Evolutionary conservation across 1,139 yeast genomes (phyloP), one percentile per base, ranked within the genome.

Genomic region (Lodderomyces beijingensis): DNA sequence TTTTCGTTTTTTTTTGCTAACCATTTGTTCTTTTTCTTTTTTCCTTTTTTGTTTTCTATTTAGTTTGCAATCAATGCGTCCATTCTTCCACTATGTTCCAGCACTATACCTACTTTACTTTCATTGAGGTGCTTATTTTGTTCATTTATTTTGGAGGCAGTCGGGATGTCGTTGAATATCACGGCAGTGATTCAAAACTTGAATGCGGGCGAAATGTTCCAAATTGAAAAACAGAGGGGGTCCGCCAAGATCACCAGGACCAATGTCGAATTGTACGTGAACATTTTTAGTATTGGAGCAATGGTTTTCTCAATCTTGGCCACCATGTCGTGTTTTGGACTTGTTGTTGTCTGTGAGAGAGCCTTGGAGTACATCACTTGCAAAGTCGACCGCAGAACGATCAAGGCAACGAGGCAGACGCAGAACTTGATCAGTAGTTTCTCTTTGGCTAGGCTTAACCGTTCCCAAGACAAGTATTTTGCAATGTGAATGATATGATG

Each of bases 1-100:
- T 12, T 25, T 6, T 5, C 15, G 15, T n/a, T 5, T 9, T 13
- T 25, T 4, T 6, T 25, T 5, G 11, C 12, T 10, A 23, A 10
- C 11, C 11, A 13, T 13, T n/a, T 25, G 9, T 10, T 11, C 15
- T 25, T 25, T 11, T 23, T 10, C 26, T 10, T 10, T 19, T 10
- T 8, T 19, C 10, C 10, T 19, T 10, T 19, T 7, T 19, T 19
- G 21, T 19, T 19, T 19, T 19, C 21, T 8, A 19, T 19, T 7
- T 19, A 57, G 64, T 61, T 58, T 37, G 42, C 48, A 3, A 33
- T 52, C n/a, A 49, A 50, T 34, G 53, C 49, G 5, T 36, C 51
- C 42, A 39, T 55, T 33, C 39, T 50, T 18, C 57, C 51, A 27
- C 43, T 41, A 27, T 45, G 50, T 31, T 45, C 48, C 10, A 39